Base-by-base conservation (phyloP, 2,329 filamentous ascomycete genomes). In the Thermoascus crustaceus region DNA sequence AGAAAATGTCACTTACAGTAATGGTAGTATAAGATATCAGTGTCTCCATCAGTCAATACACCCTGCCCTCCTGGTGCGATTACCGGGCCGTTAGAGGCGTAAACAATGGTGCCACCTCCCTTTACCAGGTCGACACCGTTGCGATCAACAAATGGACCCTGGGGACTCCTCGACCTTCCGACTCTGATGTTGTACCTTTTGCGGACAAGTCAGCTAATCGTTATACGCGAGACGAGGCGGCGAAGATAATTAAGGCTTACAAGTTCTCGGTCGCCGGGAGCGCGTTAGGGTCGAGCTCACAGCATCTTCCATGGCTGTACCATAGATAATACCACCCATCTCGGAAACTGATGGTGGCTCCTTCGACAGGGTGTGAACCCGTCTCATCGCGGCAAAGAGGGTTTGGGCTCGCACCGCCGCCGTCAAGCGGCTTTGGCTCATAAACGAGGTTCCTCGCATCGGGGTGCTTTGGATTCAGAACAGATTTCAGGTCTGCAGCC, bases 1-100 rank as follows among this genome's bases (percentile, higher is more conserved):
- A n/a, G n/a, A n/a, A n/a, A n/a, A n/a, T n/a, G n/a, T n/a, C n/a
- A 47, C 54, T 41, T 38, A 59, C 56, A 41, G 26, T 58, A 60
- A 29, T 60, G 56, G 33, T 60, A 60, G 36, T 57, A 60, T 4
- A 60, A 48, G 14, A 55, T 41, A 31, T 60, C 56, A 3, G 38
- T 45, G 5, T 44, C 41, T 6, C 42, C 46, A 40, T 78, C 75
- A 2, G 62, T 60, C 42, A 72, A 70, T 2, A 81, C 67, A 11
- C 73, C 75, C 49, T 82, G 77, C 2, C 78, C 78, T 30, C 79
- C 80, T 6, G 79, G 78, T 10, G 73, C 79, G 47, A 82, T 83
- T 0, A 80, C 68, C 17, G 63, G 71, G 7, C 60, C 72, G 41
- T 82, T 78, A 3, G 67, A 73, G 37, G 69, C 68, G 1, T 83